Base-by-base conservation (phyloP, 2,329 filamentous ascomycete species). In the Fusarium sp. region DNA sequence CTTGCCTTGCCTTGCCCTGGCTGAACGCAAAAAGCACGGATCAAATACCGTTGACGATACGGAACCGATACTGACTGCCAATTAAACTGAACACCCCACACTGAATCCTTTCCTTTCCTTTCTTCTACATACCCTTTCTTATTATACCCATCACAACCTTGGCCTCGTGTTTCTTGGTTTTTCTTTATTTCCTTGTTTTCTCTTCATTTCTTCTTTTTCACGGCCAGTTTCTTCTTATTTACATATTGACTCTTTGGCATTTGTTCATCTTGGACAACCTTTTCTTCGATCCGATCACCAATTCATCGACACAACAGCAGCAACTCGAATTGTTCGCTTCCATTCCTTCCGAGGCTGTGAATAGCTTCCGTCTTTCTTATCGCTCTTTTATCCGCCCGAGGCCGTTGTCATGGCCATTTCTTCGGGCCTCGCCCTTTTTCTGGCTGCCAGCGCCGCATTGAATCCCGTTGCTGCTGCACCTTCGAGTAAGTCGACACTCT, bases 391-490 rank as follows among this genome's bases (percentile, higher is more conserved):
- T 37, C 31, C 35, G 57, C 27, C 48, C 45, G 44, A 45, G 54
- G 65, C 52, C 41, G 45, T 27, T 49, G 56, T 23, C 21, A 77
- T 77, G 76, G 73, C 74, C 54, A 65, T 78, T 35, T 65, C 77
- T 46, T 60, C 68, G 45, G 63, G 74, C 63, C 66, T 79, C 55
- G 63, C 75, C 54, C 67, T 75, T 35, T 63, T 79, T 42, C 64
- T 79, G 73, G 77, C 73, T 57, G 77, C 77, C 38, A 62, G 74
- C 11, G 66, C 74, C 21, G 75, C 69, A 21, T 25, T 78, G 19
- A 58, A 59, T 49, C 72, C 73, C 8, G 66, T 70, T 18, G 37
- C 63, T 38, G 76, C 76, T 16, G 72, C 52, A 46, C 73, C 76
- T 46, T 57, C 52, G 39, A 63, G 75, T 77, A 74, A 61, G 75